Conservation (phyloP, 495 filamentous ascomycete genomes). For the Neurospora sp. region DNA sequence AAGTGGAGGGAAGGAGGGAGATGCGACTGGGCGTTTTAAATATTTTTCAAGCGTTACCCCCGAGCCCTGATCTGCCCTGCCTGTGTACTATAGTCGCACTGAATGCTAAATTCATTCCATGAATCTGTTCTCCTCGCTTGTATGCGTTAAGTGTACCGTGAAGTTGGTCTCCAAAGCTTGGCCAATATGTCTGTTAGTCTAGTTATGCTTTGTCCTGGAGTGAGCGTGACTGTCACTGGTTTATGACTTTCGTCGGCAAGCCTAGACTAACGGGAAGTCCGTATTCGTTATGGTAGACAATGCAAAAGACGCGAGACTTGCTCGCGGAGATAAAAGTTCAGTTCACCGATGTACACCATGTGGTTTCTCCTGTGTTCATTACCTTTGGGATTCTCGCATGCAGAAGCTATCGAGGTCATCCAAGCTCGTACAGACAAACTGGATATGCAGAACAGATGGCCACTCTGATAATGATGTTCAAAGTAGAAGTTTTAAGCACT, state of each 20-base stretch:
- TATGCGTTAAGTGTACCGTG: not conserved
- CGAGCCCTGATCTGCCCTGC: not conserved
- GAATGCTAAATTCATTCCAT: conserved; percentile 24
- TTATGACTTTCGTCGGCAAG: not conserved
- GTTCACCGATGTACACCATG: not conserved
- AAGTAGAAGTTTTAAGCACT: not conserved
- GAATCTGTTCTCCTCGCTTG: not conserved
- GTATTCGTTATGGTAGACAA: not conserved
- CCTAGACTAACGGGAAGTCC: not conserved
- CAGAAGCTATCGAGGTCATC: not conserved
- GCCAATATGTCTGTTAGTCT: not conserved
- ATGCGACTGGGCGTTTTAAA: not conserved
- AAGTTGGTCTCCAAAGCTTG: not conserved
- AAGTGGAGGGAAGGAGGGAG: not conserved
- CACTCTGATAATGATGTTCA: not conserved
- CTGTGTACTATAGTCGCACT: conserved; percentile 7
- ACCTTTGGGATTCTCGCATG: not conserved
- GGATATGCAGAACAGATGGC: not conserved
- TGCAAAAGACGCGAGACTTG: not conserved
- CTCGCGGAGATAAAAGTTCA: not conserved
- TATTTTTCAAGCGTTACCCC: not conserved
- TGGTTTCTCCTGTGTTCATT: not conserved
- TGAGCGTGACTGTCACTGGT: not conserved
- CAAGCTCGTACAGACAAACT: not conserved
- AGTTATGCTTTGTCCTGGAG: not conserved